phyloP scores from a whole-genome alignment of 352 stramenopile species.

The Phytophthora multivora region DNA sequence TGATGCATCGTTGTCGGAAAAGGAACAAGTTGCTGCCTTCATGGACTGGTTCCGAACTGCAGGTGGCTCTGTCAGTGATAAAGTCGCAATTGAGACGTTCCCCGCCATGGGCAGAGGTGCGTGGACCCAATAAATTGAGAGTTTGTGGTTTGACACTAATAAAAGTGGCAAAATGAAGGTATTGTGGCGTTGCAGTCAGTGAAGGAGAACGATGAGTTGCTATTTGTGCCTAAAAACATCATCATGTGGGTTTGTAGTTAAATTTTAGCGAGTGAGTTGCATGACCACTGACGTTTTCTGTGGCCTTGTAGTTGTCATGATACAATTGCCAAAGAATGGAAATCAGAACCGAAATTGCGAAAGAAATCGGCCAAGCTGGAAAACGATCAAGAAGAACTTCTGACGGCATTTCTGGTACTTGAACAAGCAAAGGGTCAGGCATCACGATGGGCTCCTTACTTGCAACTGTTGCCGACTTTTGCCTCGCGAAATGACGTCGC shows the following conservation, averaged over 20 bases:
- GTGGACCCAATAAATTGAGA: background rate
- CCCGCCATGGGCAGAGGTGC: constrained; percentile 43
- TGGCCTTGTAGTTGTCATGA: constrained; percentile 38
- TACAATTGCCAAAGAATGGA: constrained; percentile 37
- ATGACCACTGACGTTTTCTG: background rate
- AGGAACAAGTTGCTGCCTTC: constrained; percentile 31
- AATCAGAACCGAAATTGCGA: constrained; percentile 23
- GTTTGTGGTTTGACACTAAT: background rate
- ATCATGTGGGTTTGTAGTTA: constrained; percentile 40
- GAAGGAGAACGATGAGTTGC: constrained; percentile 35
- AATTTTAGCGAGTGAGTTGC: background rate
- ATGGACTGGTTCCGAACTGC: constrained; percentile 47
- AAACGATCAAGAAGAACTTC: constrained; percentile 48
- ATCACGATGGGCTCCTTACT: constrained; percentile 63
- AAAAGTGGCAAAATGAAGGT: constrained; percentile 17
- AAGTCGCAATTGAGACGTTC: constrained; percentile 37
- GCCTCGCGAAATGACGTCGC: constrained; percentile 3
- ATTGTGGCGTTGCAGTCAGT: constrained; percentile 34
- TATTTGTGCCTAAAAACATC: constrained; percentile 49
- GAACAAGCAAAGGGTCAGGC: constrained; percentile 44
- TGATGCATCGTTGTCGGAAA: constrained; percentile 1
- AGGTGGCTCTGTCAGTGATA: constrained; percentile 31
- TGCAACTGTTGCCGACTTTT: constrained; percentile 49
- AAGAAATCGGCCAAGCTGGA: constrained; percentile 43
- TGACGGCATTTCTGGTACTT: constrained; percentile 69